Evolutionary conservation across 1,284 basidiomycete species (phyloP).

Genomic region (Ceratobasidium sp.): DNA sequence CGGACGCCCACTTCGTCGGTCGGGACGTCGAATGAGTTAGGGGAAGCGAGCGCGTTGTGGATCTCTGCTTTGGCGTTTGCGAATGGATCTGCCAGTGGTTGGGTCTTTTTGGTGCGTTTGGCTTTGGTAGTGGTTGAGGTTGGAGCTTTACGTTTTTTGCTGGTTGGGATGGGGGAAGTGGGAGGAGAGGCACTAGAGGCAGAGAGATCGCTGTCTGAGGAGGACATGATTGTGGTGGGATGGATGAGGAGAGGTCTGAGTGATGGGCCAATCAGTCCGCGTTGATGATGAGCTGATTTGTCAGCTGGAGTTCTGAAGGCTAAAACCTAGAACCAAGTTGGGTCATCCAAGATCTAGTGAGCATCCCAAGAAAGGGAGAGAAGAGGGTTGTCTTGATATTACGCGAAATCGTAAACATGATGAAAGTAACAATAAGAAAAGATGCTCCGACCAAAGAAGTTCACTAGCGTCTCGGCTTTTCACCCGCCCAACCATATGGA

Average conservation of each 20-base stretch:
- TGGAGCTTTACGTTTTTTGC: constrained; percentile 22
- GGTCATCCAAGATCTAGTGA: too few relatives aligned
- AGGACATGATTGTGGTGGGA: not conserved
- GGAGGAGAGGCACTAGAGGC: too few relatives aligned
- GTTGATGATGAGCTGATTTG: not conserved
- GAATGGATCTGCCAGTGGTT: constrained; percentile 17
- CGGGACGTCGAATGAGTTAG: constrained; percentile 7
- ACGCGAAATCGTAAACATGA: too few relatives aligned
- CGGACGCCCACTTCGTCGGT: not conserved
- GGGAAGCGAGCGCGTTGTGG: not conserved
- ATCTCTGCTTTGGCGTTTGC: constrained; percentile 3
- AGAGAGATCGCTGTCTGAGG: too few relatives aligned
- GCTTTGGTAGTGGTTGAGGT: not conserved
- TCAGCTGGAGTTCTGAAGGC: not conserved
- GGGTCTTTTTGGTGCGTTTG: not conserved
- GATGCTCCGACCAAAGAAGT: too few relatives aligned
- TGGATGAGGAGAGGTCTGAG: too few relatives aligned
- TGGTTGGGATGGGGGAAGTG: not conserved
- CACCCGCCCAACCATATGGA: too few relatives aligned
- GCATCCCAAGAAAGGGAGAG: too few relatives aligned
- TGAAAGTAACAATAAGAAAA: too few relatives aligned
- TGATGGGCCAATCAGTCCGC: not conserved
- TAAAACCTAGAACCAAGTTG: not conserved
- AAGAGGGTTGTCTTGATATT: too few relatives aligned
- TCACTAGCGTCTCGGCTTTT: too few relatives aligned